Percentiles rank a stretch among this genome's conserved stretches.
Conservation (phyloP, 2,329 filamentous ascomycete species). For the Hirsutella minnesotensis region DNA sequence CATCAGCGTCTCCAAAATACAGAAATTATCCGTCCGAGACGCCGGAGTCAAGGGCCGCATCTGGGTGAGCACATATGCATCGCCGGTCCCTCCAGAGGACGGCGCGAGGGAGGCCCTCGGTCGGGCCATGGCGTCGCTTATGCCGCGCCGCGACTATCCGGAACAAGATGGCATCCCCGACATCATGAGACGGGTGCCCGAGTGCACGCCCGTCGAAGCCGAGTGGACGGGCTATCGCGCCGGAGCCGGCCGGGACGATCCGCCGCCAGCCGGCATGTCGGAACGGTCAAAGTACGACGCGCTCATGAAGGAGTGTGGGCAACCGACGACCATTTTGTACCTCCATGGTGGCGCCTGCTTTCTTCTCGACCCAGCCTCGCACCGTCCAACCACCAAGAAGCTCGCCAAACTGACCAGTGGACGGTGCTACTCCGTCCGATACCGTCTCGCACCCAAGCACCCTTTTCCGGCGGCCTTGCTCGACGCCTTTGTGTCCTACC, state of each 20-base stretch:
- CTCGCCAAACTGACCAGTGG: conserved; percentile 57
- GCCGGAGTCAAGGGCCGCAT: conserved; percentile 63
- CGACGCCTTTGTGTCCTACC: conserved; percentile 61
- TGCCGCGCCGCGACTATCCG: neutral
- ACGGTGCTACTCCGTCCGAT: conserved; percentile 59
- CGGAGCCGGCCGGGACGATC: conserved; percentile 34
- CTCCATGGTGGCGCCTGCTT: conserved; percentile 69
- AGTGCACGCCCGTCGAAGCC: conserved; percentile 46
- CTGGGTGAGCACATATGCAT: conserved; percentile 65
- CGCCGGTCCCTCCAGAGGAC: conserved; percentile 46
- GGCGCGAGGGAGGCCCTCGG: conserved; percentile 46
- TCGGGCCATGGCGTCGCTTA: conserved; percentile 32
- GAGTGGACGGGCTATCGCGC: conserved; percentile 67
- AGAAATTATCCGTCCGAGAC: conserved; percentile 50
- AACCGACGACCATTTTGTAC: conserved; percentile 54
- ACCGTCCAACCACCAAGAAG: conserved; percentile 45
- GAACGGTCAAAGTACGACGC: conserved; percentile 53
- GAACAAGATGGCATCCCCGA: conserved; percentile 4
- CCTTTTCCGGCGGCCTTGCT: conserved; percentile 65
- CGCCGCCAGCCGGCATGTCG: conserved; percentile 37
- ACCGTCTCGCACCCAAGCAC: conserved; percentile 62
- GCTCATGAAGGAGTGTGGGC: conserved; percentile 56
- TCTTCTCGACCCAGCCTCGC: conserved; percentile 57
- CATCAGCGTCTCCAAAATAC: conserved; percentile 45
- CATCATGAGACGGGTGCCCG: conserved; percentile 28